phyloP scores from a whole-genome alignment of 164 flowering plant genomes.

The Vitis rupestris region DNA sequence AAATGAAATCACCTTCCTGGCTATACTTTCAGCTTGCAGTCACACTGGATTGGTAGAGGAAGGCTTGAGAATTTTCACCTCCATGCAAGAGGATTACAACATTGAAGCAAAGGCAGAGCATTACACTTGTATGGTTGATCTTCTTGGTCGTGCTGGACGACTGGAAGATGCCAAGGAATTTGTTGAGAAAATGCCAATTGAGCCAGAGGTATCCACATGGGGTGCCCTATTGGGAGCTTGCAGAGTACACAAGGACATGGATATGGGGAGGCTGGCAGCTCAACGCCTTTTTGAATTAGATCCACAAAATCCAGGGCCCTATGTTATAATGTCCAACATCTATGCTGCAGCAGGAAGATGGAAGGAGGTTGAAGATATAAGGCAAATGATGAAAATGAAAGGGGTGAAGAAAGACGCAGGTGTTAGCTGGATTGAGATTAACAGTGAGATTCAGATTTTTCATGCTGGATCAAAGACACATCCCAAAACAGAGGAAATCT shows the following conservation, averaged over 20 bases:
- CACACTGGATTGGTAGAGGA: conserved; percentile 23
- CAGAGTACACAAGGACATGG: conserved; percentile 10
- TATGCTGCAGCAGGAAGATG: conserved; percentile 21
- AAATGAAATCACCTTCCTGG: conserved; percentile 18
- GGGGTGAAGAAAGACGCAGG: conserved; percentile 27
- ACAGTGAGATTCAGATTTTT: conserved; percentile 15
- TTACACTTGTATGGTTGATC: conserved; percentile 20
- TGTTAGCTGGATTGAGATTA: conserved; percentile 27
- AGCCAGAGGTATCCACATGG: conserved; percentile 25
- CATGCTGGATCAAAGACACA: conserved; percentile 20
- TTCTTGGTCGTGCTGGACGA: conserved; percentile 22
- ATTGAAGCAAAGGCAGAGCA: conserved; percentile 20
- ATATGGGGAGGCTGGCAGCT: conserved; percentile 22
- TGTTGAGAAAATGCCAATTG: conserved; percentile 22
- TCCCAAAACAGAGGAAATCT: conserved; percentile 15
- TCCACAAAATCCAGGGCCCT: conserved; percentile 25
- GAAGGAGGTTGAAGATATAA: conserved; percentile 22
- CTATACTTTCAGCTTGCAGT: conserved; percentile 18
- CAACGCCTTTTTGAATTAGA: conserved; percentile 20
- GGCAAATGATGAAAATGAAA: conserved; percentile 20
- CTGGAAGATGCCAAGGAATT: conserved; percentile 24
- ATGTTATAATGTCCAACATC: conserved; percentile 24
- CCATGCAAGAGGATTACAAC: conserved; percentile 18
- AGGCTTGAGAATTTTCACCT: conserved; percentile 18
- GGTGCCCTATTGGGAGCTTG: conserved; percentile 29